phyloP scores from a whole-genome alignment of 768 basidiomycete genomes.

The Suillus cothurnatus region DNA sequence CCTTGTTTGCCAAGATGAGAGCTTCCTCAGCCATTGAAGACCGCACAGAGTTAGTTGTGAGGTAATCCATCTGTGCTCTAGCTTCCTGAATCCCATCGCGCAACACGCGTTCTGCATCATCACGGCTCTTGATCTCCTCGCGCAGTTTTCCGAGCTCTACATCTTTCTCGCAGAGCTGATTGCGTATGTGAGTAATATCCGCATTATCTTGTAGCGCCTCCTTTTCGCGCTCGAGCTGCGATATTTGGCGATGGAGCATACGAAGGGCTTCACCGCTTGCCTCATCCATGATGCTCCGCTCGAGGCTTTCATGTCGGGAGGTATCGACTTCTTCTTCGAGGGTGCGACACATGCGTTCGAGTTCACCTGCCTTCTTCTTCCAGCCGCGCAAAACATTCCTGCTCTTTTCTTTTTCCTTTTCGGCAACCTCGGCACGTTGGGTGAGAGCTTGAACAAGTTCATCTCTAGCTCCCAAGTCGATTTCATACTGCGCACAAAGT shows the following conservation, averaged over 20 bases:
- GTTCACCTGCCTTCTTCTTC: conserved; percentile 77
- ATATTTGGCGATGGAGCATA: conserved; percentile 79
- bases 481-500: conserved; percentile 73
- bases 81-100: conserved; percentile 55
- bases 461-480: conserved; percentile 73
- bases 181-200: conserved; percentile 8
- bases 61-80: conserved; percentile 62
- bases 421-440: conserved; percentile 52
- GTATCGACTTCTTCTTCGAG: conserved; percentile 89
- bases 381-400: conserved; percentile 55
- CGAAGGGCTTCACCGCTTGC: conserved; percentile 79
- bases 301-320: conserved; percentile 79
- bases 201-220: conserved; percentile 37
- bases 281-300: conserved; percentile 82
- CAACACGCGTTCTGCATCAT: conserved; percentile 56
- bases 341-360: conserved; percentile 65
- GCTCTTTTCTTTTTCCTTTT: conserved; percentile 67
- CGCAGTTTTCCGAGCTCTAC: conserved; percentile 36
- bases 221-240: conserved; percentile 71
- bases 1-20: conserved; percentile 35
- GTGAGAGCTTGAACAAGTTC: conserved; percentile 66
- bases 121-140: conserved; percentile 46
- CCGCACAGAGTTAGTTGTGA: conserved; percentile 30
- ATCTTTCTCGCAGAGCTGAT: conserved; percentile 36
- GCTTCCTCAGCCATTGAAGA: conserved; percentile 15